Evolutionary conservation across 306 rosid species (phyloP), one percentile per base, ranked within the genome.

Genomic region (Vigna unguiculata): DNA sequence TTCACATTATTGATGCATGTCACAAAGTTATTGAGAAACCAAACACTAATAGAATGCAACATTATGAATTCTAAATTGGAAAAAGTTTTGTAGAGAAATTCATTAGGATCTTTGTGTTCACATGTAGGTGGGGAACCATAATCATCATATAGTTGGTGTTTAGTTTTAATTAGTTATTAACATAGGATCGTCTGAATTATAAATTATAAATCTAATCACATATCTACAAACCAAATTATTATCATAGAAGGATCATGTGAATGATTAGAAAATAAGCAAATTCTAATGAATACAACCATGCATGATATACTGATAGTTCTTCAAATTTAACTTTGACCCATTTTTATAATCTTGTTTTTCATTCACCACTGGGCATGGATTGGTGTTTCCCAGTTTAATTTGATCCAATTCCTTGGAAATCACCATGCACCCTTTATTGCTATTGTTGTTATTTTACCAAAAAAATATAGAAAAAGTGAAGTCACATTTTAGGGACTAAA

Each of bases 141-240:
- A 53, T 17, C 38, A 54, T 57, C 17, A 20, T 21, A 22, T n/a
- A 21, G 15, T 38, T 59, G 77, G 43, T 59, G 22, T 55, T 28
- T 54, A 54, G 53, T 47, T 69, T 2, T 21, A 43, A 64, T 55
- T n/a, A 48, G 9, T 54, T 10, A 41, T 6, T 28, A 25, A 71
- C 34, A 9, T 25, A 13, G 32, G 59, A 40, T 19, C 7, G 46
- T n/a, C 3, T 12, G 40, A 64, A 59, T 15, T 38, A 49, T 17
- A 49, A 71, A 70, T 17, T 59, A 49, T 12, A 60, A 74, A 63
- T 58, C 49, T 45, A 69, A 16, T 59, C 52, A 71, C 78, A 75
- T 41, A 53, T 45, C 40, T n/a, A 21, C 76, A 48, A 51, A 34
- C 78, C 41, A 25, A 1, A 62, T 40, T 59, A 38, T 32, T 49